These are phyloP conservation scores for Peribolospora baueri DNA, from an alignment of 768 basidiomycete genomes.

Conservation along the genomic window DNA sequence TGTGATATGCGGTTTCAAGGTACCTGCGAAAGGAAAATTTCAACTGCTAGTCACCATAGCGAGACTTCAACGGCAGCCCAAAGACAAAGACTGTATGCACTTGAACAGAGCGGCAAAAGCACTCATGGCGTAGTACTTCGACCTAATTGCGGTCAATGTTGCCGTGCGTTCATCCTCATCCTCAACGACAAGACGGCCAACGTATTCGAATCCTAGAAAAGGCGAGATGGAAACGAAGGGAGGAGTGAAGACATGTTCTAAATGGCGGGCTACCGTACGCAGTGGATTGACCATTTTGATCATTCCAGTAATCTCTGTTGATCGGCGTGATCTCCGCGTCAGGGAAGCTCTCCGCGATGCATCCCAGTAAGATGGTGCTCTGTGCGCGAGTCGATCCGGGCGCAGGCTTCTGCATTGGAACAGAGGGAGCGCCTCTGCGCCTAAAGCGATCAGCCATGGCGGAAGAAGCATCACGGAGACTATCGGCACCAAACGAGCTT, in stretches of 20 bases:
- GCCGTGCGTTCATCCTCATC: slow-evolving; percentile 32
- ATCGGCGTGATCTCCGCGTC: slow-evolving; percentile 43
- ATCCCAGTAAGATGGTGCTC: slow-evolving; percentile 42
- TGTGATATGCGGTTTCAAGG: slow-evolving; percentile 42
- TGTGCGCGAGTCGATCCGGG: slow-evolving; percentile 11
- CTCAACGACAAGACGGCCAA: slow-evolving; percentile 51
- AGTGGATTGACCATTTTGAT: slow-evolving; percentile 34
- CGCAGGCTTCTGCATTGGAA: slow-evolving; percentile 8
- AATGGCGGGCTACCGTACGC: background rate
- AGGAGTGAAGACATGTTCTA: background rate
- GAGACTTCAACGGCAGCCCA: too few relatives aligned
- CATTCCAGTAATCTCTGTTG: slow-evolving; percentile 62
- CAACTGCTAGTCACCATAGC: too few relatives aligned
- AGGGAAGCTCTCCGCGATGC: slow-evolving; percentile 50
- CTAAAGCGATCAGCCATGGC: slow-evolving; percentile 8
- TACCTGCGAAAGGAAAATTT: slow-evolving; percentile 17
- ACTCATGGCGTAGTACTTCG: slow-evolving; percentile 67
- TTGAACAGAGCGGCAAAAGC: slow-evolving; percentile 72
- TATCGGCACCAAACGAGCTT: slow-evolving; percentile 21
- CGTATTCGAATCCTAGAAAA: slow-evolving; percentile 39
- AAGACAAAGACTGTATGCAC: background rate
- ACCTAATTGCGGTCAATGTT: slow-evolving; percentile 1
- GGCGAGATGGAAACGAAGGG: background rate
- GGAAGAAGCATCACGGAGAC: slow-evolving; percentile 12
- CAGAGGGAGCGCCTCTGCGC: background rate